Evolutionary conservation across 2,329 filamentous ascomycete species (phyloP).

Genomic region (Xylariaceae sp.): DNA sequence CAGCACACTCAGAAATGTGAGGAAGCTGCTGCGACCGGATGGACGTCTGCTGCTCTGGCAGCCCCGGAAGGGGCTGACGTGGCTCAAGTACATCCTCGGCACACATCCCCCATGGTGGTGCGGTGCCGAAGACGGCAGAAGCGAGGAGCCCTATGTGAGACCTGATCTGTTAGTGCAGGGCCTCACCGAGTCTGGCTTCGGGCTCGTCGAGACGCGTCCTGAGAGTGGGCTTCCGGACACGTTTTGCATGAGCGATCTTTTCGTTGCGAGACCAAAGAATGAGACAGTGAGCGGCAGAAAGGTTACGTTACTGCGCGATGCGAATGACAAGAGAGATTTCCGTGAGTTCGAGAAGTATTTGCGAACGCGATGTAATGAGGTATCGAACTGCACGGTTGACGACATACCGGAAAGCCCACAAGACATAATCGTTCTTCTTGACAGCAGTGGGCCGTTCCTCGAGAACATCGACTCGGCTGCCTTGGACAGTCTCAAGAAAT

Average conservation of each 20-base stretch:
- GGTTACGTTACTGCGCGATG: no score
- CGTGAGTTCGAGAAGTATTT: no score
- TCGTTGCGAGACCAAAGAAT: no score
- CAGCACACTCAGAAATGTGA: constrained; percentile 12
- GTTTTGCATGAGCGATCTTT: no score
- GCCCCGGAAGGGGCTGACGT: constrained; percentile 13
- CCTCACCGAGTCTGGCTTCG: constrained; percentile 19
- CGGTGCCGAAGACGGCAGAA: constrained; percentile 19
- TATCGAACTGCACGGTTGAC: not conserved
- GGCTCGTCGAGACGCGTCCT: constrained; percentile 13
- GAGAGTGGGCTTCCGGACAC: no score
- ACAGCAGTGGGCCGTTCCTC: not conserved
- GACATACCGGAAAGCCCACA: not conserved
- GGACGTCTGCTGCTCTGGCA: constrained; percentile 24
- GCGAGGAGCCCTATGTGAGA: constrained; percentile 18
- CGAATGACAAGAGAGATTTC: no score
- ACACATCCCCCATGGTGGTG: constrained; percentile 28
- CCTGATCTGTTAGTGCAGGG: constrained; percentile 19
- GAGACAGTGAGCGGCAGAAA: no score
- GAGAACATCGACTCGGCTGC: not conserved
- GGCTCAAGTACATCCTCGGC: constrained; percentile 24
- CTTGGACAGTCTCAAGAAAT: constrained; percentile 9
- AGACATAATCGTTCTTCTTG: not conserved
- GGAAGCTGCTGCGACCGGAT: constrained; percentile 13
- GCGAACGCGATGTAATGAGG: no score